Evolutionary conservation across 257 asterid genomes (phyloP), one percentile per base, ranked within the genome.

Genomic region (Craterostigma plantagineum): DNA sequence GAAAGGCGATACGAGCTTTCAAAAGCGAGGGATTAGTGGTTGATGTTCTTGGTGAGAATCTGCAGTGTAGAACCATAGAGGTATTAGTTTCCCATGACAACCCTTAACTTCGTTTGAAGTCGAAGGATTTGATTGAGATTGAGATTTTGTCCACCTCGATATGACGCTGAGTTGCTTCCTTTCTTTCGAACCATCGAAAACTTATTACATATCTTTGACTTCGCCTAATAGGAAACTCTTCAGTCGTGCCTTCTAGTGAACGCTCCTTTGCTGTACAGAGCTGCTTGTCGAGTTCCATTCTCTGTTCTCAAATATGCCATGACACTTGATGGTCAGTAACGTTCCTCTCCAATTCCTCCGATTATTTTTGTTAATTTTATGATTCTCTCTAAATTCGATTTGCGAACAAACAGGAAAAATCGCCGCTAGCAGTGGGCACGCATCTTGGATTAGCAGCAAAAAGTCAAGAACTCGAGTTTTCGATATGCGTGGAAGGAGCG

Each of bases 371-470:
- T 36, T 36, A 36, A 9, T 36, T 12, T 3, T 3, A 36, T 36
- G 11, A 12, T 36, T 36, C 3, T 36, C 40, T 36, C 8, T 3
- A 1, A 36, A 9, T 36, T 36, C 8, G 3, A 12, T 36, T 11
- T 36, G 8, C 14, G 8, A 36, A 36, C 14, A 9, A 36, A 10
- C 68, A 87, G 98, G 98, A 42, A 90, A 90, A 68, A 90, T 90
- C 61, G 91, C 98, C 53, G 67, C 98, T 42, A 90, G 77, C 55
- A 79, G 83, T 63, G 98, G 98, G 18, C 92, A 90, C 66, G 95
- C 98, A 34, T 77, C 95, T 17, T 90, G 98, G 98, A 90, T 90
- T 67, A 83, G 94, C 69, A 76, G 86, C 77, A 79, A 69, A 71
- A 54, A 8, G 53, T 90, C 98, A 8, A 70, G 98, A 65, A 74